Base-by-base conservation (phyloP, 2,329 filamentous ascomycete genomes). In the Bipolaris victoriae region DNA sequence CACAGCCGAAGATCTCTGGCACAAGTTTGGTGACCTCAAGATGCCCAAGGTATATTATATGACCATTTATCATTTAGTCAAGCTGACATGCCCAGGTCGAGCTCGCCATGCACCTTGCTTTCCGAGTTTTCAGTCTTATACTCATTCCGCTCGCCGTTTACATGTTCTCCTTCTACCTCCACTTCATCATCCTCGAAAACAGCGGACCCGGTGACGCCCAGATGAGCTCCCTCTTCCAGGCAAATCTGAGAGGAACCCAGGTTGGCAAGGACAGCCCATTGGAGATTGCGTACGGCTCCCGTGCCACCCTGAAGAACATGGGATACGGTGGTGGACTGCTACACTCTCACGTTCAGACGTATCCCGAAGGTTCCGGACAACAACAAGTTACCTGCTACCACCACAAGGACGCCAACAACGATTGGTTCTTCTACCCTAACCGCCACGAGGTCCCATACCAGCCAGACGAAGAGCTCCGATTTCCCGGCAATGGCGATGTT, bases 361-460 rank as follows among this genome's bases (percentile, higher is more conserved):
- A 92, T 76, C 94, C 94, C 0, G 93, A 97, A 74, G 95, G 94
- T 31, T 98, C 95, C 36, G 81, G 81, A 50, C 95, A 99, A 79
- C 96, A 99, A 78, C 95, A 99, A 77, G 89, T 99, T 61, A 99
- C 95, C 62, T 99, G 96, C 83, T 99, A 99, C 80, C 95, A 99
- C 80, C 95, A 99, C 84, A 99, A 99, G 78, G 95, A 99, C 82
- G 85, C 94, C 76, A 99, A 99, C 86, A 99, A 99, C 77, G 95
- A 99, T 77, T 99, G 95, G 95, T 97, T 96, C 80, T 93, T 99
- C 79, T 97, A 97, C 77, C 95, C 95, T 24, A 97, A 94, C 80
- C 91, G 96, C 62, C 79, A 83, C 52, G 86, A 96, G 57, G 79
- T 84, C 22, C 88, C 90, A 16, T 97, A 88, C 71, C 83, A 93